Percentiles rank a stretch among this genome's conserved stretches.
Conservation (phyloP, 1,284 basidiomycete species). For the Anthracocystis setariae region DNA sequence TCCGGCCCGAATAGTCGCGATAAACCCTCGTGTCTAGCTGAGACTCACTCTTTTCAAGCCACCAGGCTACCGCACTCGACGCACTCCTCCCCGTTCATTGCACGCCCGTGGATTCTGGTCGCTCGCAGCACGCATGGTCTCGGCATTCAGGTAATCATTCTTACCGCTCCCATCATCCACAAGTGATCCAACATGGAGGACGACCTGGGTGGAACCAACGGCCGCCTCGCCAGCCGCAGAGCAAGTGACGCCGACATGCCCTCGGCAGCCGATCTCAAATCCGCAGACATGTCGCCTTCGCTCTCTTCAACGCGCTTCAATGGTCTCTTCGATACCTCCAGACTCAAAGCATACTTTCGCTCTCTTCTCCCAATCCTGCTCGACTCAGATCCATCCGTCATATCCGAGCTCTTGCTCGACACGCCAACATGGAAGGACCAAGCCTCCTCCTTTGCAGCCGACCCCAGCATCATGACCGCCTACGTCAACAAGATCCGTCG, state of each 20-base stretch:
- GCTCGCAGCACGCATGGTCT: neutral
- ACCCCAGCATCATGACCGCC: slow-evolving; percentile 49
- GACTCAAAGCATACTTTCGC: slow-evolving; percentile 43
- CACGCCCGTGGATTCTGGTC: no score
- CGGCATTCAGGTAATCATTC: neutral
- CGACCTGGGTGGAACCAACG: slow-evolving; percentile 14
- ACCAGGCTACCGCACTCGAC: no score
- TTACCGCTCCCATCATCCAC: neutral
- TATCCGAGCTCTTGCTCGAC: slow-evolving; percentile 41
- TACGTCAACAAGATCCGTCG: slow-evolving; percentile 60
- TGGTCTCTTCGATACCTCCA: slow-evolving; percentile 25
- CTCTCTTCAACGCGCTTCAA: slow-evolving; percentile 28
- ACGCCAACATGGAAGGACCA: slow-evolving; percentile 48
- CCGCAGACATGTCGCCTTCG: slow-evolving; percentile 35
- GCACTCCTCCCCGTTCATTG: no score
- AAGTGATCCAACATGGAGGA: slow-evolving; percentile 24
- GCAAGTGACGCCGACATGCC: slow-evolving; percentile 16
- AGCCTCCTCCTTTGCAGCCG: slow-evolving; percentile 47
- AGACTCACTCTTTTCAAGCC: no score
- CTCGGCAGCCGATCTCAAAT: slow-evolving; percentile 10
- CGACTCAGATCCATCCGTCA: slow-evolving; percentile 34
- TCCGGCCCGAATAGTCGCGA: no score
- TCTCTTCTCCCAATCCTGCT: slow-evolving; percentile 48
- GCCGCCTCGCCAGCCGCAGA: slow-evolving; percentile 19
- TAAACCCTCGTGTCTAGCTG: no score